Evolutionary conservation across 768 basidiomycete species (phyloP).

Genomic region (Rossbeevera mucosa): DNA sequence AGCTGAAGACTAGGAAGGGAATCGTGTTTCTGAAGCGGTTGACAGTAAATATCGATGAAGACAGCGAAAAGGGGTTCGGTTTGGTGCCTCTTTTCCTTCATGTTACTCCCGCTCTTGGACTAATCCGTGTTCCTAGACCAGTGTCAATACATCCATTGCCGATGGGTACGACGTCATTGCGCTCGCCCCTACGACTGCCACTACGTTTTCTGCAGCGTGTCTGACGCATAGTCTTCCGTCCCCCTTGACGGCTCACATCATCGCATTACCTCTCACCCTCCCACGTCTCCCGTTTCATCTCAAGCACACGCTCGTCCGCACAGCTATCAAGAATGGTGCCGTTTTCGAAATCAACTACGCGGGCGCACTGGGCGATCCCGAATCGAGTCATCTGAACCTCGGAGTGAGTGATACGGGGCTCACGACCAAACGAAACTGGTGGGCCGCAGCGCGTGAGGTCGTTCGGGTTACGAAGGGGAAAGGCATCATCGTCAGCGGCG

Average conservation of each 20-base stretch:
- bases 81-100: constrained; percentile 44
- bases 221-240: constrained; percentile 76
- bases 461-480: constrained; percentile 78
- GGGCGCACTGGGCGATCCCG: constrained; percentile 63
- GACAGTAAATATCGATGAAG: constrained; percentile 76
- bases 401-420: constrained; percentile 51
- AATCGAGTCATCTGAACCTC: constrained; percentile 39
- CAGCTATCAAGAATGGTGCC: constrained; percentile 76
- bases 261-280: constrained; percentile 71
- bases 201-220: constrained; percentile 74
- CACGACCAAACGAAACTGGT: constrained; percentile 73
- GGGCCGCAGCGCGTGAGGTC: constrained; percentile 74
- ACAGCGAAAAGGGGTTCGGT: constrained; percentile 83
- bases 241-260: constrained; percentile 72
- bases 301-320: constrained; percentile 78
- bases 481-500: constrained; percentile 67
- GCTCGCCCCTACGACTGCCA: constrained; percentile 65
- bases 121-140: constrained; percentile 46
- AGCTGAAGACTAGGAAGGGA: constrained; percentile 53
- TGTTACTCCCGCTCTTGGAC: neutral
- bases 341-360: constrained; percentile 80
- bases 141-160: constrained; percentile 59
- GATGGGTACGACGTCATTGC: constrained; percentile 73
- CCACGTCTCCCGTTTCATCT: constrained; percentile 77
- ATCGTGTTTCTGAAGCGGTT: constrained; percentile 69